A percentile compares a stretch with the other conserved stretches of the same genome.
These are phyloP conservation scores for Anisodus tanguticus DNA, from an alignment of 257 asterid genomes.

Conservation along the genomic window DNA sequence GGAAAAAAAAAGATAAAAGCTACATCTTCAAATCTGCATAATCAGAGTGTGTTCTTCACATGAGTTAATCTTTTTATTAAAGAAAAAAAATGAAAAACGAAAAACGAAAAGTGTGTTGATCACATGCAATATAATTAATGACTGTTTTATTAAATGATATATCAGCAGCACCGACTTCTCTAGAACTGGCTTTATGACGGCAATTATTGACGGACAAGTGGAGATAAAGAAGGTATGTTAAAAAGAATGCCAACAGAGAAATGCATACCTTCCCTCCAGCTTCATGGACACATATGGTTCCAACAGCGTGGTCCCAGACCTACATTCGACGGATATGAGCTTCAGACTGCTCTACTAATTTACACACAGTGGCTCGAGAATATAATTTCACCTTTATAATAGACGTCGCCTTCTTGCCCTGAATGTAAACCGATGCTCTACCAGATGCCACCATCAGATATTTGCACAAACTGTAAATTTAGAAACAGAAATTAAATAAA, in stretches of 20 bases:
- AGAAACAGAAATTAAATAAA: not conserved
- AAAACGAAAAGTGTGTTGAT: not conserved
- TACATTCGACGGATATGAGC: conserved; percentile 39
- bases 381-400: conserved; percentile 14
- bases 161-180: not conserved
- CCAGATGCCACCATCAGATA: conserved; percentile 95
- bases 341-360: conserved; percentile 34
- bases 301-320: conserved; percentile 98
- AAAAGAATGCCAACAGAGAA: conserved; percentile 23
- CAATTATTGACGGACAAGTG: not conserved
- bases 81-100: not conserved
- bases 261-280: conserved; percentile 88
- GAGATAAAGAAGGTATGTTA: not conserved
- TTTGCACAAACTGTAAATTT: conserved; percentile 66
- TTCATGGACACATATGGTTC: conserved; percentile 82
- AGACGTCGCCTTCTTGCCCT: conserved; percentile 46
- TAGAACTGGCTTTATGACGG: not conserved
- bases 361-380: not conserved
- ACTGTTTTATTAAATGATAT: not conserved
- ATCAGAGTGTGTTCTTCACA: conserved; percentile 6
- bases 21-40: not conserved
- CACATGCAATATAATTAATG: not conserved
- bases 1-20: conserved; percentile 1
- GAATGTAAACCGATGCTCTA: conserved; percentile 77
- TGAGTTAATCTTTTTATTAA: not conserved